Evolutionary conservation across 2,329 filamentous ascomycete species (phyloP).

Genomic region (Exophiala sp.): DNA sequence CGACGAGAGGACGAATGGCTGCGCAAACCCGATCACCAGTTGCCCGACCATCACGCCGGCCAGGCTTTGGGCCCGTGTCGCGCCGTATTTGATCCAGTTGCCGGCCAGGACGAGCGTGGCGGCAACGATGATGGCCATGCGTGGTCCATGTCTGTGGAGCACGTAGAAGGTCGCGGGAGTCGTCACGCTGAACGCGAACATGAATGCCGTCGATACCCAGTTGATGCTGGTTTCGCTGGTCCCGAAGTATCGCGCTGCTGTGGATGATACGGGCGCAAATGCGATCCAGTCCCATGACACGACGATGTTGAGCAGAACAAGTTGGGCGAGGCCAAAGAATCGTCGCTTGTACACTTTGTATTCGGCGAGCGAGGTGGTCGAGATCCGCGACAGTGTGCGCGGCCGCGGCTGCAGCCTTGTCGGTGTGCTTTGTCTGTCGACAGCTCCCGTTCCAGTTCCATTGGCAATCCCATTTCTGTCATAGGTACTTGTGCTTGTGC

Average conservation of each 20-base stretch:
- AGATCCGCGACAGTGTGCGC: conserved; percentile 22
- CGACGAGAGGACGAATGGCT: conserved; percentile 85
- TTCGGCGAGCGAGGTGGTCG: conserved; percentile 18
- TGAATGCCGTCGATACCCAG: conserved; percentile 83
- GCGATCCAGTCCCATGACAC: conserved; percentile 98
- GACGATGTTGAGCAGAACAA: conserved; percentile 84
- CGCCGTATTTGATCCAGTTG: conserved; percentile 87
- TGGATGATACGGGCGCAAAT: conserved; percentile 73
- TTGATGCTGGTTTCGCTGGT: conserved; percentile 74
- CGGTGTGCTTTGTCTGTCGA: no score
- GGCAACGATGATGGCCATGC: conserved; percentile 62
- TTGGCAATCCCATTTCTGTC: no score
- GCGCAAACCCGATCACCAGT: conserved; percentile 78
- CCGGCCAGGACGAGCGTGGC: conserved; percentile 70
- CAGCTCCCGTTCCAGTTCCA: no score
- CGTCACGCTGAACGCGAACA: conserved; percentile 73
- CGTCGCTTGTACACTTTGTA: conserved; percentile 71
- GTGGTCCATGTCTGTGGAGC: conserved; percentile 70
- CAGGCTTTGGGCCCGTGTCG: conserved; percentile 55
- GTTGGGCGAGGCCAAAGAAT: conserved; percentile 78
- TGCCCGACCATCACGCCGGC: conserved; percentile 83
- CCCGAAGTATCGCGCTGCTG: conserved; percentile 67
- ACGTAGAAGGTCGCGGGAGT: conserved; percentile 71
- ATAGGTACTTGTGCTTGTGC: no score
- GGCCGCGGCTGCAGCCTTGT: no score